Evolutionary conservation across 495 filamentous ascomycete species (phyloP).

Genomic region (Terfezia boudieri): DNA sequence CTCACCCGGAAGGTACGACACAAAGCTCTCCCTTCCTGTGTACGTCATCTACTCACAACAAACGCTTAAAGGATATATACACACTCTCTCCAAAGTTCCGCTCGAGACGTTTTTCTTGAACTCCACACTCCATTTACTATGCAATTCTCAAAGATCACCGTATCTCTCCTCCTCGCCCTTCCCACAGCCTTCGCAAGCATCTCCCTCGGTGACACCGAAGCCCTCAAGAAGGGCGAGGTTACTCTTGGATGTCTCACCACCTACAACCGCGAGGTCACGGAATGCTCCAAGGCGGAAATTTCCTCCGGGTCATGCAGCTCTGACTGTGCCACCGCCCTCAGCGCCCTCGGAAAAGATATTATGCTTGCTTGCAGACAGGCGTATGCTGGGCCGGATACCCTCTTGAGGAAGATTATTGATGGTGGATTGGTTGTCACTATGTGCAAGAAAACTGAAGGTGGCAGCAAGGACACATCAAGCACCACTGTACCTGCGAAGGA

Average conservation of each 20-base stretch:
- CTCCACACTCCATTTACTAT: conserved; percentile 1
- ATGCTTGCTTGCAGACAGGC: conserved; percentile 9
- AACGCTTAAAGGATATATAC: too few species aligned
- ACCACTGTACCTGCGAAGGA: too few species aligned
- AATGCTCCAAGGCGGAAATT: conserved; percentile 4
- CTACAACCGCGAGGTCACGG: conserved; percentile 3
- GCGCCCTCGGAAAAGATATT: background rate
- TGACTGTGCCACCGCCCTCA: conserved; percentile 4
- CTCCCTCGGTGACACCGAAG: conserved; percentile 4
- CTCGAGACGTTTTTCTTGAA: too few species aligned
- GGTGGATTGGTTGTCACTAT: conserved; percentile 5
- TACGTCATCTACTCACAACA: too few species aligned
- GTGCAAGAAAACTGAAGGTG: background rate
- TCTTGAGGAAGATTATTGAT: conserved; percentile 7
- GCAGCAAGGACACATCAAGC: too few species aligned
- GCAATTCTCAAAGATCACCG: conserved; percentile 6
- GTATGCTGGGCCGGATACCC: conserved; percentile 5
- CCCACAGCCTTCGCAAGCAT: conserved; percentile 1
- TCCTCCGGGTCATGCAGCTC: conserved; percentile 1
- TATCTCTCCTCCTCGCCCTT: conserved; percentile 2
- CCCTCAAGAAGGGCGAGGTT: conserved; percentile 2
- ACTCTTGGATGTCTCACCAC: conserved; percentile 7
- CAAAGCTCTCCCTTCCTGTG: too few species aligned
- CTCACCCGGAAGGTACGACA: too few species aligned
- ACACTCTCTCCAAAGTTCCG: too few species aligned